Evolutionary conservation across 129 eudicot genomes (phyloP).

Genomic region (Flaveria ramosissima): DNA sequence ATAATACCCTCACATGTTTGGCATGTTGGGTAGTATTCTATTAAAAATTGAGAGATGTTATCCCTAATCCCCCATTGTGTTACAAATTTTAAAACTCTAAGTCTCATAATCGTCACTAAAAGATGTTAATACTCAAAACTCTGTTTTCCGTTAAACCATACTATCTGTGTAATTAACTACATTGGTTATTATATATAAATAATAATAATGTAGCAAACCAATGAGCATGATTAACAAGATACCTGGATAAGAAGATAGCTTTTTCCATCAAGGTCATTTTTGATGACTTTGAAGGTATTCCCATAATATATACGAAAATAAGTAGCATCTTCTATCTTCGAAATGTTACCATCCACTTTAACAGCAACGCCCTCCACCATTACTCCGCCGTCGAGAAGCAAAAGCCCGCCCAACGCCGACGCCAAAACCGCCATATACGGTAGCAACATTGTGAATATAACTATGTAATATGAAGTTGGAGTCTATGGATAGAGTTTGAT

Average conservation of each 20-base stretch:
- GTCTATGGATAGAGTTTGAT: conserved; percentile 14
- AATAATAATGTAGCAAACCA: background rate
- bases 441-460: conserved; percentile 17
- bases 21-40: no score
- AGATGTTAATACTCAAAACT: no score
- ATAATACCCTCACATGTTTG: no score
- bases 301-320: conserved; percentile 82
- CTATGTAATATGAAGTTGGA: background rate
- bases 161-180: no score
- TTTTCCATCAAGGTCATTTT: conserved; percentile 85
- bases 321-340: conserved; percentile 79
- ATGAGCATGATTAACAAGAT: background rate
- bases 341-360: conserved; percentile 61
- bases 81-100: no score
- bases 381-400: conserved; percentile 20
- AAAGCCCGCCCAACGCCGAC: conserved; percentile 32
- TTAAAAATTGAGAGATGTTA: no score
- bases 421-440: conserved; percentile 13
- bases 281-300: conserved; percentile 90
- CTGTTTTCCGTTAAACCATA: no score
- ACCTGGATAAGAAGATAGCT: conserved; percentile 98
- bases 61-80: no score
- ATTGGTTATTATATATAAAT: no score
- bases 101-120: no score
- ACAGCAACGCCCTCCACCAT: conserved; percentile 45